These are phyloP conservation scores for Dendrobium nobile DNA, from an alignment of 106 monocot genomes.

Conservation along the genomic window DNA sequence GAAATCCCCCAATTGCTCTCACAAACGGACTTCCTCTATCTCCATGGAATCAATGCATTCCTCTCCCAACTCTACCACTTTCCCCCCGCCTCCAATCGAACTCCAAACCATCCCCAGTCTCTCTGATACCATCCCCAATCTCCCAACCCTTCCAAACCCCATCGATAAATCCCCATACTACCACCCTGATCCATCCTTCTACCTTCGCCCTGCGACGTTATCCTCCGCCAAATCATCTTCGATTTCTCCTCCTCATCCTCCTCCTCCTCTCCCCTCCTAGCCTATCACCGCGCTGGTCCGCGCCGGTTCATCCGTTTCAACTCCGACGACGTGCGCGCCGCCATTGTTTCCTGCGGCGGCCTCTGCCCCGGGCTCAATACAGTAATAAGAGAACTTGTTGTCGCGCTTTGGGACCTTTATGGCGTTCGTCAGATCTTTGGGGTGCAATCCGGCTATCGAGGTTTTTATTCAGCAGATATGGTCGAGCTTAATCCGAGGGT, in stretches of 20 bases:
- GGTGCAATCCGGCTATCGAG: slow-evolving; percentile 54
- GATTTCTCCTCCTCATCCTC: slow-evolving; percentile 21
- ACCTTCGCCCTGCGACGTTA: slow-evolving; percentile 54
- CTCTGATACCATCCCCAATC: slow-evolving; percentile 24
- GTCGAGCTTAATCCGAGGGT: slow-evolving; percentile 46
- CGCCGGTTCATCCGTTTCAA: slow-evolving; percentile 42
- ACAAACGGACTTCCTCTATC: too few relatives aligned
- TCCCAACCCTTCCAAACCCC: slow-evolving; percentile 37
- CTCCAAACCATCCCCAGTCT: slow-evolving; percentile 43
- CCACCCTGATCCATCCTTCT: slow-evolving; percentile 51
- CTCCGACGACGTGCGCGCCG: slow-evolving; percentile 40
- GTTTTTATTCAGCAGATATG: slow-evolving; percentile 66
- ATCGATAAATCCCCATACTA: slow-evolving; percentile 46
- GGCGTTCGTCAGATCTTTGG: slow-evolving; percentile 70
- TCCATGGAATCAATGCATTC: not conserved
- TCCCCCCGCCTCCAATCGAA: slow-evolving; percentile 46
- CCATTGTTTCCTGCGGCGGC: slow-evolving; percentile 85
- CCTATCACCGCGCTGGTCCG: slow-evolving; percentile 82
- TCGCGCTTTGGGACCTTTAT: slow-evolving; percentile 71
- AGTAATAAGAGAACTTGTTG: slow-evolving; percentile 82
- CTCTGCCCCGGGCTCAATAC: slow-evolving; percentile 89
- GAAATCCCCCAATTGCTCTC: too few relatives aligned
- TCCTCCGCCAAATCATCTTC: slow-evolving; percentile 67
- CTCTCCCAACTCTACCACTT: not conserved
- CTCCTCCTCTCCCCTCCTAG: slow-evolving; percentile 23